phyloP scores from a whole-genome alignment of 345 rosid genomes.

The Eucalyptus sp. region DNA sequence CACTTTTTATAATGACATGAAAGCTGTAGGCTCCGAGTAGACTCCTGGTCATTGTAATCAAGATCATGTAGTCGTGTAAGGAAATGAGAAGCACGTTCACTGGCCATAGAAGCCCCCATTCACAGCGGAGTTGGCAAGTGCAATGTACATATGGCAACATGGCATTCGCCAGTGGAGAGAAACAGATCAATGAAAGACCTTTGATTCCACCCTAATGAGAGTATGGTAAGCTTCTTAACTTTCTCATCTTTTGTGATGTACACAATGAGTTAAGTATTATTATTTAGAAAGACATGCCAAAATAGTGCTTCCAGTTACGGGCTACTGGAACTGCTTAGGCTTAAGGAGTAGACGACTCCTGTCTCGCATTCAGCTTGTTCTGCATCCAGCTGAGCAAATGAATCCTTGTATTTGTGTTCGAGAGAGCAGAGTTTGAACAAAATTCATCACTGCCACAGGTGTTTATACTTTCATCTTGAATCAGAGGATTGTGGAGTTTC shows the following conservation, averaged over 20 bases:
- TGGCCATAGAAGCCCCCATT: no score
- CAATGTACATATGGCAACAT: no score
- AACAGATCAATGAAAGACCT: no score
- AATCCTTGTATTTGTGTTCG: not conserved
- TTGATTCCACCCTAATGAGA: no score
- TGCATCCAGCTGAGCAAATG: conserved; percentile 51
- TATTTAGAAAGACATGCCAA: not conserved
- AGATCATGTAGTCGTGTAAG: not conserved
- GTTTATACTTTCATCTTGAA: not conserved
- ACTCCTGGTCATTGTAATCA: not conserved
- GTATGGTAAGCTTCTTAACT: no score
- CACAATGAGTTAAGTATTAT: not conserved
- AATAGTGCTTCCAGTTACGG: not conserved
- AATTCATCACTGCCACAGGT: not conserved
- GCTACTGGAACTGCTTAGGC: conserved; percentile 39
- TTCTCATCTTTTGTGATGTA: no score
- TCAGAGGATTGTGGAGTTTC: not conserved
- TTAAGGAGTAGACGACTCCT: conserved; percentile 16
- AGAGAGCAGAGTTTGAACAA: not conserved
- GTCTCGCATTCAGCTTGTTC: conserved; percentile 48
- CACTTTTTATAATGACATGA: not conserved
- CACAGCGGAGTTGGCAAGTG: no score
- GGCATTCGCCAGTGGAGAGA: no score
- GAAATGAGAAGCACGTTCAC: no score
- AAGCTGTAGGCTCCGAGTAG: not conserved